Conservation (phyloP, 345 rosid species). For the Limnanthes douglasii region DNA sequence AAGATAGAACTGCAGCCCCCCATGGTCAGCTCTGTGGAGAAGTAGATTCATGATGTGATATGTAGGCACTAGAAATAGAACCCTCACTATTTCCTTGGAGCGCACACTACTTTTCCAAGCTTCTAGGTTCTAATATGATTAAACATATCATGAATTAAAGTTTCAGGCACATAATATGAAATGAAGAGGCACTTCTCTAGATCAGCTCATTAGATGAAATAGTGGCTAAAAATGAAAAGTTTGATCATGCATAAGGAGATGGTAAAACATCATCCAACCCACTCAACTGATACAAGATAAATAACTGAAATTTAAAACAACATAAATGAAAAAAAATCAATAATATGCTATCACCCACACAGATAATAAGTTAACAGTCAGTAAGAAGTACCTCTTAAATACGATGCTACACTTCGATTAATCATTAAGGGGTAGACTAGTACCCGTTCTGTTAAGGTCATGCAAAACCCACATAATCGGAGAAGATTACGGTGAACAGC, state of each 20-base stretch:
- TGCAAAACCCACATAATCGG: slow-evolving; percentile 73
- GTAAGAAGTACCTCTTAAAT: slow-evolving; percentile 68
- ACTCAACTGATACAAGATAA: background rate
- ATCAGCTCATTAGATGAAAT: background rate
- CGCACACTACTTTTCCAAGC: no score
- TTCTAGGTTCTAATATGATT: no score
- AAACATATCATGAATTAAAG: no score
- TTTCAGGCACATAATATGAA: no score
- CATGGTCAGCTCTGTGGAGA: background rate
- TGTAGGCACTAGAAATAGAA: no score
- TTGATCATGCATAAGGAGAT: background rate
- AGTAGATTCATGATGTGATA: background rate
- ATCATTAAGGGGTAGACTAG: slow-evolving; percentile 95
- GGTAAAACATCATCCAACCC: background rate
- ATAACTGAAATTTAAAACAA: background rate
- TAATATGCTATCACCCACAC: no score
- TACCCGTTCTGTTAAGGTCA: slow-evolving; percentile 74
- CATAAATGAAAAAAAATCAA: background rate
- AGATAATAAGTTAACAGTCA: no score
- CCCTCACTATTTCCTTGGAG: no score
- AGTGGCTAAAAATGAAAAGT: background rate
- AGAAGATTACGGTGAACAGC: slow-evolving; percentile 95
- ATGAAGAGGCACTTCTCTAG: no score
- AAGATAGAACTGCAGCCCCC: background rate
- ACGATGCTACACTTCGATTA: slow-evolving; percentile 92